A percentile compares a stretch with the other conserved stretches of the same genome.
phyloP scores from a whole-genome alignment of 2,329 filamentous ascomycete genomes.

The Scytalidium sp. region DNA sequence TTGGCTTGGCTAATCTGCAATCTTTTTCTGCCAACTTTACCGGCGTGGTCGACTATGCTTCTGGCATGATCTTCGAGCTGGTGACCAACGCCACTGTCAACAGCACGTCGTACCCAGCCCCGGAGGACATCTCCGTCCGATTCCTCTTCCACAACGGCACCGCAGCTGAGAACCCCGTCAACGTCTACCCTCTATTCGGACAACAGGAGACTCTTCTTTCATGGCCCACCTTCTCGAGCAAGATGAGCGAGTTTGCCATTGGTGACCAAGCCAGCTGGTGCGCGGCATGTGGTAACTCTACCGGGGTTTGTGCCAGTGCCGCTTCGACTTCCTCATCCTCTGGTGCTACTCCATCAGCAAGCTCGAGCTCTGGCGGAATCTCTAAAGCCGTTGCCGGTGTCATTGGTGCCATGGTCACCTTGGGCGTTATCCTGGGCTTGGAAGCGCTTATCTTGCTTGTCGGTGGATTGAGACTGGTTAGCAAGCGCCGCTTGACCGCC shows the following conservation, averaged over 20 bases:
- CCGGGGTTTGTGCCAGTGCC: conserved; percentile 58
- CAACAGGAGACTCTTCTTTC: conserved; percentile 51
- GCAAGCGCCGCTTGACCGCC: conserved; percentile 35
- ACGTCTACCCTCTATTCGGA: conserved; percentile 57
- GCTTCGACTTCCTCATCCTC: conserved; percentile 22
- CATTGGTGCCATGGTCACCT: conserved; percentile 69
- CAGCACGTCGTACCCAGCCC: conserved; percentile 42
- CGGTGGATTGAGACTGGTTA: conserved; percentile 56
- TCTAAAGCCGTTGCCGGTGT: conserved; percentile 75
- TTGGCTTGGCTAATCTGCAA: conserved; percentile 53
- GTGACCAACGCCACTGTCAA: conserved; percentile 50
- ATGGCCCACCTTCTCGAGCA: conserved; percentile 65
- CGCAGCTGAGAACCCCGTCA: conserved; percentile 38
- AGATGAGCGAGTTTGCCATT: conserved; percentile 66
- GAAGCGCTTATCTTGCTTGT: conserved; percentile 50
- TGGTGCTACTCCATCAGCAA: conserved; percentile 17
- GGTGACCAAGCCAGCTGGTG: conserved; percentile 69
- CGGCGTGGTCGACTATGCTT: conserved; percentile 80
- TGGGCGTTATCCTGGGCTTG: conserved; percentile 59
- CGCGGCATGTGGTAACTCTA: conserved; percentile 67
- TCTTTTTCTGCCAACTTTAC: conserved; percentile 60
- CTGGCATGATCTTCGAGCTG: conserved; percentile 76
- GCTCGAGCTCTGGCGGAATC: conserved; percentile 36
- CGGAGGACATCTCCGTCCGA: conserved; percentile 51
- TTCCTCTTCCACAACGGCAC: conserved; percentile 62